A percentile compares a stretch with the other conserved stretches of the same genome.
phyloP scores from a whole-genome alignment of 805 yeast species.

The Metschnikowia proteae region DNA sequence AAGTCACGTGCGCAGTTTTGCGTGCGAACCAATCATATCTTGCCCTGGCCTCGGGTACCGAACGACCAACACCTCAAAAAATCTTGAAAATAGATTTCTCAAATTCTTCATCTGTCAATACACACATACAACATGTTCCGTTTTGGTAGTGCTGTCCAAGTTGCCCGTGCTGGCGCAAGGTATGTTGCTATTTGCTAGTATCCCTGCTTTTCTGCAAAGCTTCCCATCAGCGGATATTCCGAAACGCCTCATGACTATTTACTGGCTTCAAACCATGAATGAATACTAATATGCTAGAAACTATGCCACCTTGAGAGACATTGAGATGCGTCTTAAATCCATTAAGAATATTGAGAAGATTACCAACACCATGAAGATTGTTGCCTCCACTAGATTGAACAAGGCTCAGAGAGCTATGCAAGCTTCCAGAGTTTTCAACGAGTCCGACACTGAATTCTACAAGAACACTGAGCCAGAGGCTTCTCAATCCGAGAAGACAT shows the following conservation, averaged over 20 bases:
- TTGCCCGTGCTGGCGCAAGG: conserved; percentile 52
- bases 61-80: conserved; percentile 19
- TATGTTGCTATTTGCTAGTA: conserved; percentile 26
- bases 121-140: conserved; percentile 44
- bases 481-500: conserved; percentile 56
- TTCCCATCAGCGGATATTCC: too few relatives aligned
- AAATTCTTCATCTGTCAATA: conserved; percentile 7
- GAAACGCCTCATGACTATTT: background rate
- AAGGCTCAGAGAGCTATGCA: conserved; percentile 95
- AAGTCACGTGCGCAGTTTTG: conserved; percentile 14
- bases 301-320: conserved; percentile 98
- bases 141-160: conserved; percentile 49
- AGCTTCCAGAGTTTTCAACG: conserved; percentile 79
- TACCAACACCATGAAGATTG: conserved; percentile 99
- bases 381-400: conserved; percentile 93
- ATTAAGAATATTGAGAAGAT: conserved; percentile 98
- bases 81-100: conserved; percentile 8
- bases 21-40: conserved; percentile 16
- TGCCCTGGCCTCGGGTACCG: conserved; percentile 19
- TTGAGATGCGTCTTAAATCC: conserved; percentile 95
- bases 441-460: conserved; percentile 75
- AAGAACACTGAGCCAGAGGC: conserved; percentile 74
- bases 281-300: conserved; percentile 50
- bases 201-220: background rate
- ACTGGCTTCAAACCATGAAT: background rate